Percentiles rank a stretch among this genome's conserved stretches.
Conservation (phyloP, 805 yeast genomes). For the Starmerella sp. region DNA sequence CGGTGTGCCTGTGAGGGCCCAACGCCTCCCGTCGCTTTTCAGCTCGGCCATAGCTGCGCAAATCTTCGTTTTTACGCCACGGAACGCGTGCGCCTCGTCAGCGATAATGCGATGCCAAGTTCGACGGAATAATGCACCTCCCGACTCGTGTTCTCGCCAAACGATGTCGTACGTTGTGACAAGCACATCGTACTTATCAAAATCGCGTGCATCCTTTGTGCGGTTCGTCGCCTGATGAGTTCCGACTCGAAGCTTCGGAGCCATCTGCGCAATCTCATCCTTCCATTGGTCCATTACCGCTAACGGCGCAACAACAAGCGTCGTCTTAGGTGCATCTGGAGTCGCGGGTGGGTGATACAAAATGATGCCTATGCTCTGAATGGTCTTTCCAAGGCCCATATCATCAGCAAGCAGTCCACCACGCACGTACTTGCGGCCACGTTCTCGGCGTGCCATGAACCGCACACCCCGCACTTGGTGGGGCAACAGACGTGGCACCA, state of each 20-base stretch:
- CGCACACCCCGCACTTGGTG: slow-evolving; percentile 39
- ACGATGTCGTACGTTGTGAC: slow-evolving; percentile 30
- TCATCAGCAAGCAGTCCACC: slow-evolving; percentile 74
- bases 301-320: slow-evolving; percentile 36
- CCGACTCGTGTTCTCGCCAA: slow-evolving; percentile 23
- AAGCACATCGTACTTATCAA: slow-evolving; percentile 29
- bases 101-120: slow-evolving; percentile 46
- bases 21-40: slow-evolving; percentile 34
- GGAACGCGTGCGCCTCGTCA: slow-evolving; percentile 57
- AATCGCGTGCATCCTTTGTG: slow-evolving; percentile 11
- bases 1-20: slow-evolving; percentile 60
- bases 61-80: slow-evolving; percentile 38
- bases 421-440: slow-evolving; percentile 21
- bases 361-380: slow-evolving; percentile 62
- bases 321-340: slow-evolving; percentile 19
- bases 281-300: slow-evolving; percentile 36
- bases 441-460: slow-evolving; percentile 36
- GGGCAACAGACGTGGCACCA: slow-evolving; percentile 33
- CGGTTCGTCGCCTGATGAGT: slow-evolving; percentile 30
- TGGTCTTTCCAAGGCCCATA: slow-evolving; percentile 84
- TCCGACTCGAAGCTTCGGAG: slow-evolving; percentile 27
- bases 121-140: slow-evolving; percentile 24
- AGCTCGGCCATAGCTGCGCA: slow-evolving; percentile 38
- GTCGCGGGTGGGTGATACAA: slow-evolving; percentile 29
- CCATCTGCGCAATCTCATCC: slow-evolving; percentile 31